These are phyloP conservation scores for Globisporangium middletonii DNA, from an alignment of 352 stramenopile genomes.

Conservation along the genomic window DNA sequence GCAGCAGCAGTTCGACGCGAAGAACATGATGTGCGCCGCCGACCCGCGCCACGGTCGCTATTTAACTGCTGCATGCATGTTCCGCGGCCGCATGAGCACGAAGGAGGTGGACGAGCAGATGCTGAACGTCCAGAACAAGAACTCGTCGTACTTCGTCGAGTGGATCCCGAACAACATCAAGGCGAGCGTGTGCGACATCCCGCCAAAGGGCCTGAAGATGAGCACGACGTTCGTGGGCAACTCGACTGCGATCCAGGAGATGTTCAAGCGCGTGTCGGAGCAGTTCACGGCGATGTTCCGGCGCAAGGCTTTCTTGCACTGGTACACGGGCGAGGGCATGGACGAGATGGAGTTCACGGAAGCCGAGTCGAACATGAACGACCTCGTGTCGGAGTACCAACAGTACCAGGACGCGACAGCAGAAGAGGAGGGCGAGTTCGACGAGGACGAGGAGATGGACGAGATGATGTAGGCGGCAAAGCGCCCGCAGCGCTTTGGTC, in stretches of 20 bases:
- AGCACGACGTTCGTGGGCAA: slow-evolving; percentile 98
- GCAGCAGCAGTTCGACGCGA: slow-evolving; percentile 98
- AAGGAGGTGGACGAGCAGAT: slow-evolving; percentile 99
- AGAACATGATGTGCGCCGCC: slow-evolving; percentile 99
- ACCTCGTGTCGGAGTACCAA: slow-evolving; percentile 99
- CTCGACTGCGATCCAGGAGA: slow-evolving; percentile 99
- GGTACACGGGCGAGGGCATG: slow-evolving; percentile 99
- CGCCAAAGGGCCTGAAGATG: slow-evolving; percentile 98
- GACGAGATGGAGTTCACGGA: slow-evolving; percentile 99
- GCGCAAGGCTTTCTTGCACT: slow-evolving; percentile 99
- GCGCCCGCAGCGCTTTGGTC: slow-evolving; percentile 4
- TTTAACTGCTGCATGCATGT: slow-evolving; percentile 99
- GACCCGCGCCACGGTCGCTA: slow-evolving; percentile 99
- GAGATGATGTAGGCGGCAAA: slow-evolving; percentile 86
- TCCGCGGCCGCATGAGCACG: slow-evolving; percentile 98
- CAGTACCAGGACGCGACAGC: slow-evolving; percentile 99
- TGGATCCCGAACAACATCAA: slow-evolving; percentile 99
- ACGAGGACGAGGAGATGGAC: slow-evolving; percentile 93
- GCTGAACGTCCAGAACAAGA: slow-evolving; percentile 99
- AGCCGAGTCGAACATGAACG: slow-evolving; percentile 99
- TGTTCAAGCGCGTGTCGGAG: slow-evolving; percentile 99
- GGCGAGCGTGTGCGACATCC: slow-evolving; percentile 99
- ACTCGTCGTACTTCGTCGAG: slow-evolving; percentile 99
- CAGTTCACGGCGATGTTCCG: slow-evolving; percentile 99
- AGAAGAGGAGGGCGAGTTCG: slow-evolving; percentile 97